A percentile compares a stretch with the other conserved stretches of the same genome.
Evolutionary conservation across 2,329 filamentous ascomycete species (phyloP).

Genomic region (Myriangium duriaei): DNA sequence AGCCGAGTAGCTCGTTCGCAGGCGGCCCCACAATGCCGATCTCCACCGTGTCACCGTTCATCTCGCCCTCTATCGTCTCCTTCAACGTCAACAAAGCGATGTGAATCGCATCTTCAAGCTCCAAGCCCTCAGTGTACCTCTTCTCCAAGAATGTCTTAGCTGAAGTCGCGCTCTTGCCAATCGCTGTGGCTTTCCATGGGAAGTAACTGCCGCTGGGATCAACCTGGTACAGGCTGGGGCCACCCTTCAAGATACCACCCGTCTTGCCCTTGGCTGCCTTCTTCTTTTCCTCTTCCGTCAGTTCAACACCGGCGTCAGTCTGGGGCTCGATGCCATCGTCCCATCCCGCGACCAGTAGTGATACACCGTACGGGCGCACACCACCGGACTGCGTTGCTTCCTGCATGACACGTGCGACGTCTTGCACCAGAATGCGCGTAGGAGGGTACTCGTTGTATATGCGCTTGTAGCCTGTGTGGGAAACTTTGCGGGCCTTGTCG

Average conservation of each 20-base stretch:
- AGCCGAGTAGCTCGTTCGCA: constrained; percentile 81
- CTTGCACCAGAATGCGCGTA: constrained; percentile 96
- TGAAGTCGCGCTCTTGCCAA: constrained; percentile 95
- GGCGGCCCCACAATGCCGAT: constrained; percentile 95
- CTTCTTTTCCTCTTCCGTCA: constrained; percentile 49
- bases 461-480: constrained; percentile 96
- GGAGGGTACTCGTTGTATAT: constrained; percentile 99
- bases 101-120: constrained; percentile 96
- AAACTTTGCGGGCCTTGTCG: constrained; percentile 95
- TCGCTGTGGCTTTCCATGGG: constrained; percentile 98
- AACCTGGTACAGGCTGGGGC: constrained; percentile 95
- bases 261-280: constrained; percentile 76
- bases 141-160: constrained; percentile 99
- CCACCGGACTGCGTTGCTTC: constrained; percentile 97
- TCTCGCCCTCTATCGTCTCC: constrained; percentile 98
- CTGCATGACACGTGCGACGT: constrained; percentile 95
- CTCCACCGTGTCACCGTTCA: constrained; percentile 97
- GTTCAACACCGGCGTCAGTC: constrained; percentile 37
- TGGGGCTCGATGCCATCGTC: constrained; percentile 92
- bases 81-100: constrained; percentile 95
- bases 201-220: constrained; percentile 99
- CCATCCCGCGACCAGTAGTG: constrained; percentile 90
- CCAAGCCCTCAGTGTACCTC: constrained; percentile 91
- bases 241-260: constrained; percentile 87
- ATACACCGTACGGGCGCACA: constrained; percentile 93